These are phyloP conservation scores for Plectosphaerella cucumerina DNA, from an alignment of 2,329 filamentous ascomycete species.

Conservation along the genomic window DNA sequence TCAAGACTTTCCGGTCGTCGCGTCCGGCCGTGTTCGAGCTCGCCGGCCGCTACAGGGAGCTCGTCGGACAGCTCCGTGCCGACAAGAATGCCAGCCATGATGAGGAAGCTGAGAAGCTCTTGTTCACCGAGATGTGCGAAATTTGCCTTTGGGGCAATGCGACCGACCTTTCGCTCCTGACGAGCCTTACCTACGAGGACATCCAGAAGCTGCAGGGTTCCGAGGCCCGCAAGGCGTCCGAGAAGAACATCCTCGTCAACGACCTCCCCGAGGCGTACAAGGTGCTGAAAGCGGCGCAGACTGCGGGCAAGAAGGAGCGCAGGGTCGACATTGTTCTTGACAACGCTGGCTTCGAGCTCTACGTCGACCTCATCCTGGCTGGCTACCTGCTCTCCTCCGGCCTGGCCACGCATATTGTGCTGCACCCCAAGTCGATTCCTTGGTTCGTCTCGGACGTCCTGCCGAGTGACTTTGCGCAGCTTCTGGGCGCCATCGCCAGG, in stretches of 20 bases:
- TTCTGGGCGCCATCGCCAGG: slow-evolving; percentile 74
- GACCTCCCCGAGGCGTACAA: slow-evolving; percentile 72
- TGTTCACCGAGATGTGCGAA: slow-evolving; percentile 92
- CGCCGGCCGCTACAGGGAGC: slow-evolving; percentile 70
- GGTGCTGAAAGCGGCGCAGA: slow-evolving; percentile 60
- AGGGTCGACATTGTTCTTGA: slow-evolving; percentile 93
- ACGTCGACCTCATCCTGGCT: slow-evolving; percentile 87
- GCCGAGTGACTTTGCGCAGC: slow-evolving; percentile 76
- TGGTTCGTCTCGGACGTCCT: slow-evolving; percentile 98
- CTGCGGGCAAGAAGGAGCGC: slow-evolving; percentile 60
- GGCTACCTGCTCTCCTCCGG: slow-evolving; percentile 83
- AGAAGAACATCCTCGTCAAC: slow-evolving; percentile 90
- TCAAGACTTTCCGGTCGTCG: slow-evolving; percentile 86
- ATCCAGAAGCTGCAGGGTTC: slow-evolving; percentile 95
- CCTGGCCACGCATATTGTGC: slow-evolving; percentile 79
- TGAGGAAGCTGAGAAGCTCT: slow-evolving; percentile 65
- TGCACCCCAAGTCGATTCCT: slow-evolving; percentile 91
- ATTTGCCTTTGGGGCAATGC: slow-evolving; percentile 98
- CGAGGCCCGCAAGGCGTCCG: slow-evolving; percentile 76
- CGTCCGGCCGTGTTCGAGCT: slow-evolving; percentile 81
- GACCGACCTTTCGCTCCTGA: slow-evolving; percentile 87
- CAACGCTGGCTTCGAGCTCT: slow-evolving; percentile 96
- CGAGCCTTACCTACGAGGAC: slow-evolving; percentile 87
- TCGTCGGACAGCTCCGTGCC: slow-evolving; percentile 62
- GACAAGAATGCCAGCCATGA: slow-evolving; percentile 49